Base-by-base conservation (phyloP, 139 green algal species). In the Volvox reticuliferus region DNA sequence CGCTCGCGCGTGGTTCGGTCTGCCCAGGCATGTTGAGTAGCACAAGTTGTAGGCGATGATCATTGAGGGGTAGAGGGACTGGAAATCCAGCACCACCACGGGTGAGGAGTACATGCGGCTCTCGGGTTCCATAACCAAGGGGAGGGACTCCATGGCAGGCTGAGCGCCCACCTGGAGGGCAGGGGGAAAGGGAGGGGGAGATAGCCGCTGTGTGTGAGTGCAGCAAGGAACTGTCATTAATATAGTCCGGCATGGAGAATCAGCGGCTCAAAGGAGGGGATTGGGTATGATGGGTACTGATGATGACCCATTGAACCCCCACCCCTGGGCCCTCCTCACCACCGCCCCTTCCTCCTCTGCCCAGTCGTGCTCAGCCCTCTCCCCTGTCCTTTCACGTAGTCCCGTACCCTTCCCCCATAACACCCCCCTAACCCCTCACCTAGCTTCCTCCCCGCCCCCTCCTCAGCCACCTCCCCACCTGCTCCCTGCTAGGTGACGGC, bases 31-130 rank as follows among this genome's bases (percentile, higher is more conserved):
- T 16, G 98, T 99, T 55, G 92, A 96, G 96, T 97, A 99, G 96
- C 98, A 99, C 20, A 99, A 95, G 94, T 99, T 99, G 96, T 99
- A 99, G 5, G 98, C 98, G 84, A 99, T 99, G 88, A 99, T 94
- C 81, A 81, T 95, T 65, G 96, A 99, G 36, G 98, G 98, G 94
- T 99, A 99, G 21, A 99, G 97, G 17, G 94, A 98, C 95, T 99
- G 98, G 92, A 99, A 99, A 94, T 99, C 98, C 86, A 99, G 95
- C 71, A 99, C 98, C 26, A 99, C 91, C 20, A 98, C 95, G 3
- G 98, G 98, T 88, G 94, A 93, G 21, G 89, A 91, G 94, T 99
- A 99, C 44, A 99, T 88, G 33, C 95, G 86, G 33, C 89, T 96
- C 93, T 98, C 94, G 2, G 98, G 98, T 95, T 99, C 98, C 96